These are phyloP conservation scores for Collybiopsis confluens DNA, from an alignment of 768 basidiomycete species.

Conservation along the genomic window DNA sequence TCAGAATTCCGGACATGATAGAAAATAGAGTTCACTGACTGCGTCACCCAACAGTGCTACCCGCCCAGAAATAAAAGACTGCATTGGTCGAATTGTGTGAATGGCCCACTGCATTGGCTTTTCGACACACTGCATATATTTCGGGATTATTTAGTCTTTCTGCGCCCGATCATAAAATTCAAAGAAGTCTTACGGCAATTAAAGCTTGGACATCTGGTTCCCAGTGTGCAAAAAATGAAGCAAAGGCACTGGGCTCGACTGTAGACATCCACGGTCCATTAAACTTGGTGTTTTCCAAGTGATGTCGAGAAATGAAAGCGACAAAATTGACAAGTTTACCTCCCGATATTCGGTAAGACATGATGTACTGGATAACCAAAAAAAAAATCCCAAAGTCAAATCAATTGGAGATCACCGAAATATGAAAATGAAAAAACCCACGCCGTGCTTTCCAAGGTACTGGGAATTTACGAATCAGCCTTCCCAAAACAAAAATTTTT, in stretches of 20 bases:
- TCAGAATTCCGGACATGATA: neutral
- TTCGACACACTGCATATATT: slow-evolving; percentile 43
- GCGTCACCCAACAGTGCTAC: slow-evolving; percentile 49
- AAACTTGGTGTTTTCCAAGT: slow-evolving; percentile 48
- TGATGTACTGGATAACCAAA: no score
- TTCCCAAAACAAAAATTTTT: no score
- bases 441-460: slow-evolving; percentile 55
- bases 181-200: slow-evolving; percentile 37
- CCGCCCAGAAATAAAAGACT: slow-evolving; percentile 45
- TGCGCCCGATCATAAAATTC: no score
- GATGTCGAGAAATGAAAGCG: slow-evolving; percentile 47
- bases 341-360: slow-evolving; percentile 58
- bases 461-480: slow-evolving; percentile 17
- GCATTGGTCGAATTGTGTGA: slow-evolving; percentile 49
- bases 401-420: neutral
- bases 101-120: slow-evolving; percentile 59
- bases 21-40: slow-evolving; percentile 23
- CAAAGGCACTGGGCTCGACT: slow-evolving; percentile 40
- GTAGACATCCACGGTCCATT: slow-evolving; percentile 49
- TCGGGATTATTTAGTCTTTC: neutral
- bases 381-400: neutral
- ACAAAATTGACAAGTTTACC: slow-evolving; percentile 61
- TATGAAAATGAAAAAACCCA: slow-evolving; percentile 11
- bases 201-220: slow-evolving; percentile 58
- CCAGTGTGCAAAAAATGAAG: slow-evolving; percentile 43